These are phyloP conservation scores for Medicago arabica DNA, from an alignment of 306 rosid genomes.

Conservation along the genomic window DNA sequence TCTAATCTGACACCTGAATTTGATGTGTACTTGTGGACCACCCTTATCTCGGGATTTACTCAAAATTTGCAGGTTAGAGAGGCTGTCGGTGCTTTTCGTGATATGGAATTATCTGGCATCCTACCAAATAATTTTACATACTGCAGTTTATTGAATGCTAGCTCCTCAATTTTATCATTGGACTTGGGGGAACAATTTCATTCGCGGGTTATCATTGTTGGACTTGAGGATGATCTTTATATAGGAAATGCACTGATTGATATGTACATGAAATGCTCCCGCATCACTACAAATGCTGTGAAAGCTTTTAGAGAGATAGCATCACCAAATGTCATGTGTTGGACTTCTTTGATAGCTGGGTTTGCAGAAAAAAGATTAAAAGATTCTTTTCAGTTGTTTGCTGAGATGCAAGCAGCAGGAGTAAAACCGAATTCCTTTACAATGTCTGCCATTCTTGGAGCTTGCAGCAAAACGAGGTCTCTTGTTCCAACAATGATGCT, in stretches of 20 bases:
- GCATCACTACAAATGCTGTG: conserved; percentile 44
- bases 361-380: conserved; percentile 62
- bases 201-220: conserved; percentile 52
- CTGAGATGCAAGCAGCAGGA: conserved; percentile 64
- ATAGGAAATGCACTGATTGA: conserved; percentile 68
- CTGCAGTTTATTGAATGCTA: conserved; percentile 57
- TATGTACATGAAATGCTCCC: conserved; percentile 74
- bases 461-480: conserved; percentile 54
- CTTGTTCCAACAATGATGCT: conserved; percentile 51
- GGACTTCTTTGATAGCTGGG: conserved; percentile 79
- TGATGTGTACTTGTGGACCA: conserved; percentile 72
- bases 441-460: conserved; percentile 56
- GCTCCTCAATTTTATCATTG: conserved; percentile 55
- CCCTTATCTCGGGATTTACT: conserved; percentile 59
- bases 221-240: conserved; percentile 60
- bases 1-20: conserved; percentile 59
- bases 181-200: conserved; percentile 66
- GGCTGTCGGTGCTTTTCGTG: conserved; percentile 53
- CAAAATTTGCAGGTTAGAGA: conserved; percentile 55
- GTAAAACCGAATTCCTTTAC: conserved; percentile 66
- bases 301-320: conserved; percentile 57
- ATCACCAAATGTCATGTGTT: conserved; percentile 61
- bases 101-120: conserved; percentile 58
- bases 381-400: conserved; percentile 51
- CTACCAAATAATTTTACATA: conserved; percentile 65